Base-by-base conservation (phyloP, 306 rosid species). In the Casuarina equisetifolia region DNA sequence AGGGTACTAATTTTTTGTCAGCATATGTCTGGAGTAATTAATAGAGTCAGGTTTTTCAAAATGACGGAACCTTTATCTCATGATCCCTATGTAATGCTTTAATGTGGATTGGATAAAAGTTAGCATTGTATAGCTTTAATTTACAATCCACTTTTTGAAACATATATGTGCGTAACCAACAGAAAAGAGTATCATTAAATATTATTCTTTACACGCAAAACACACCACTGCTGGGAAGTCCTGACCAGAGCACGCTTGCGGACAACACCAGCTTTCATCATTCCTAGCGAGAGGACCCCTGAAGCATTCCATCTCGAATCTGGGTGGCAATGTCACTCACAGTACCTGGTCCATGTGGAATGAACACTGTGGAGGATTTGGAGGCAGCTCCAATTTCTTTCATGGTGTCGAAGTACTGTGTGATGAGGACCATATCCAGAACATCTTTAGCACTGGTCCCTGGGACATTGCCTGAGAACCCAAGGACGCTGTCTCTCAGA, bases 401-500 rank as follows among this genome's bases (percentile, higher is more conserved):
- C 93, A 92, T 82, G 6, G 95, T 92, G 79, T 92, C 93, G 3
- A 92, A 92, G 82, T 92, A 92, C 16, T 92, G 97, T 63, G 95
- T 88, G 74, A 85, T 91, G 55, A 90, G 82, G 50, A 92, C 94
- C 91, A 92, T 90, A 74, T 90, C 95, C 95, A 92, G 80, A 69
- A 92, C 86, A 85, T 92, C 93, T 52, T 79, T 90, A 38, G 92
- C 88, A 0, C 86, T 35, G 58, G 97, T 90, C 12, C 94, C 91
- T 0, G 94, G 91, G 38, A 91, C 96, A 15, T 83, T 84, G 72
- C 70, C 86, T 0, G 93, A 85, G 87, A 91, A 89, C 2, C 86
- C 85, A 32, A 89, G 89, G 43, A 90, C 94, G 1, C 94, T 84
- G 79, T 88, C 92, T 69, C 90, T 84, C 67, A 91, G 70, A 17